These are phyloP conservation scores for Turnera subulata DNA, from an alignment of 345 rosid species.

Conservation along the genomic window DNA sequence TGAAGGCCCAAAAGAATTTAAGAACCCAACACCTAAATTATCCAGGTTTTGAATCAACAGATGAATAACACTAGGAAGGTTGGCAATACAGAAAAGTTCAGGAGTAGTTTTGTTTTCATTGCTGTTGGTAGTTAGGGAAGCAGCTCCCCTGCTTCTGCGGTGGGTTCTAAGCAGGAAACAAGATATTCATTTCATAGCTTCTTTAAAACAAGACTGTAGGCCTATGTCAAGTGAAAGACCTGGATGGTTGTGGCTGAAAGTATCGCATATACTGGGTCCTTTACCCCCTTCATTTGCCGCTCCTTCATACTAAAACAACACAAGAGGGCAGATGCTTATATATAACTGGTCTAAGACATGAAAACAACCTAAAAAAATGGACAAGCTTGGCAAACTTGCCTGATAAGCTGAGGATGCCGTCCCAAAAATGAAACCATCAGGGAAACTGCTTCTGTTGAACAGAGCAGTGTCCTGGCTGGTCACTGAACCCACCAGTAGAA, in stretches of 20 bases:
- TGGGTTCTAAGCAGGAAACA: no score
- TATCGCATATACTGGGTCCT: constrained; percentile 16
- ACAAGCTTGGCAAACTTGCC: background rate
- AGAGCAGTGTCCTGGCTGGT: background rate
- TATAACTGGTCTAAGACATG: background rate
- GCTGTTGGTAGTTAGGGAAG: no score
- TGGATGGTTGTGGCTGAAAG: constrained; percentile 5
- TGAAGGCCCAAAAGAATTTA: background rate
- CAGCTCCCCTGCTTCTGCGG: no score
- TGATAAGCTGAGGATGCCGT: constrained; percentile 25
- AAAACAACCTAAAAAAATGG: background rate
- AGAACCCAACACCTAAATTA: no score
- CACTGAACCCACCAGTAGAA: no score
- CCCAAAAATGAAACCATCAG: constrained; percentile 19
- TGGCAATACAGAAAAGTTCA: no score
- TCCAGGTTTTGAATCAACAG: no score
- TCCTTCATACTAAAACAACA: constrained; percentile 10
- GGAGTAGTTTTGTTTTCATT: no score
- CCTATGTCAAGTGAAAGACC: no score
- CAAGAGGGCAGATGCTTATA: no score
- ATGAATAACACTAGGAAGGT: no score
- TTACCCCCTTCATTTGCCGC: constrained; percentile 20
- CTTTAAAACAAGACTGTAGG: no score
- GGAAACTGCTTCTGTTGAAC: constrained; percentile 14
- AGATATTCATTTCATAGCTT: background rate